phyloP scores from a whole-genome alignment of 768 basidiomycete genomes.

The Galerina sulciceps region DNA sequence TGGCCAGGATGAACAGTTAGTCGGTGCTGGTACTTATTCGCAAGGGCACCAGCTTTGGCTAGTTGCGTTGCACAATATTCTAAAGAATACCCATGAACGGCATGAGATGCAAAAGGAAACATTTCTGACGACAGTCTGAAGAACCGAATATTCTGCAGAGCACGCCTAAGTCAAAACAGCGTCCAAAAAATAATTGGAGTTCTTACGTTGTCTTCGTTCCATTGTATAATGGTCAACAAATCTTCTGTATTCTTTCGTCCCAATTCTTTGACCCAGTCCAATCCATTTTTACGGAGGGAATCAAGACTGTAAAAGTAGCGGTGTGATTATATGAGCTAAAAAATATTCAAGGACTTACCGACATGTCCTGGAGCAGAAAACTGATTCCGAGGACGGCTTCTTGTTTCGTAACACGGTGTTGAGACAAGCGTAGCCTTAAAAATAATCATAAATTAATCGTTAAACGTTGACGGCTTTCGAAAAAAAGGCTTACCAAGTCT shows the following conservation, averaged over 20 bases:
- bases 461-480: neutral
- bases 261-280: conserved; percentile 82
- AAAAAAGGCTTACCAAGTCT: conserved; percentile 45
- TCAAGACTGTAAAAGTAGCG: conserved; percentile 58
- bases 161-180: neutral
- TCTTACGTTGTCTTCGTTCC: conserved; percentile 85
- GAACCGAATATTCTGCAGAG: conserved; percentile 71
- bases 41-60: conserved; percentile 63
- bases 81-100: conserved; percentile 78
- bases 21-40: conserved; percentile 73
- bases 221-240: conserved; percentile 75
- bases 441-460: neutral
- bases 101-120: conserved; percentile 92
- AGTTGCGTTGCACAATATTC: conserved; percentile 67
- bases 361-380: conserved; percentile 81
- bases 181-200: neutral
- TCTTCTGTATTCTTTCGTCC: conserved; percentile 79
- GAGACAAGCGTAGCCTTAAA: conserved; percentile 77
- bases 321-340: neutral
- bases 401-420: conserved; percentile 80
- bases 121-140: conserved; percentile 89
- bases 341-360: conserved; percentile 37
- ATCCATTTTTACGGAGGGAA: conserved; percentile 78
- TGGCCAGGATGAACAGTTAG: conserved; percentile 91
- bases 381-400: conserved; percentile 63